Conservation (phyloP, 805 yeast genomes). For the Metschnikowia arizonensis region DNA sequence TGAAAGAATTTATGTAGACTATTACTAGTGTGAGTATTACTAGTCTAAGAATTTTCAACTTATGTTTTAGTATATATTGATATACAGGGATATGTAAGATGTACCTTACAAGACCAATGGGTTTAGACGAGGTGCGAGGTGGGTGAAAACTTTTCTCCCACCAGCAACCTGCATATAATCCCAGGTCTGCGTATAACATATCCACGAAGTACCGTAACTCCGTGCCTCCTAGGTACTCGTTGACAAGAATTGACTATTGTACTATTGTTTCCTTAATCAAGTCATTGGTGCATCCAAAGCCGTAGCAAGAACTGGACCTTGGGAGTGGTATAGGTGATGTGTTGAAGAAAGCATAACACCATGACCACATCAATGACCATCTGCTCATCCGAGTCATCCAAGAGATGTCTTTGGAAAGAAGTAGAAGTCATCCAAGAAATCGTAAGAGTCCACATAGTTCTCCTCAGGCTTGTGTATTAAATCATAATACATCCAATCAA, state of each 20-base stretch:
- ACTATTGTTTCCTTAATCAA: slow-evolving; percentile 69
- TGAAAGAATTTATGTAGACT: too few species aligned
- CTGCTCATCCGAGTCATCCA: slow-evolving; percentile 64
- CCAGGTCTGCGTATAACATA: too few species aligned
- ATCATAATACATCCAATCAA: too few species aligned
- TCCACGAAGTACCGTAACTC: too few species aligned
- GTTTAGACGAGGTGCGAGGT: too few species aligned
- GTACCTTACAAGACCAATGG: not conserved
- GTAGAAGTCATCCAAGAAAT: slow-evolving; percentile 38
- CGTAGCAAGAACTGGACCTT: slow-evolving; percentile 83
- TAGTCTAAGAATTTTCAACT: too few species aligned
- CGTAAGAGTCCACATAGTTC: slow-evolving; percentile 30
- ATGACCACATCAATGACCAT: slow-evolving; percentile 71
- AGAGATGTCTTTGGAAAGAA: slow-evolving; percentile 31
- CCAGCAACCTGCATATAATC: not conserved
- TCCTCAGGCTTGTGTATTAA: too few species aligned
- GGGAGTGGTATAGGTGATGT: slow-evolving; percentile 71
- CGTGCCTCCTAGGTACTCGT: too few species aligned
- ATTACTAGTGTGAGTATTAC: too few species aligned
- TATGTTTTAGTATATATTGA: not conserved
- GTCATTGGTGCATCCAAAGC: slow-evolving; percentile 56
- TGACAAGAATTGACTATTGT: too few species aligned
- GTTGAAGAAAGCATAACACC: slow-evolving; percentile 98
- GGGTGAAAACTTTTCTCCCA: too few species aligned
- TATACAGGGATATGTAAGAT: not conserved